phyloP scores from a whole-genome alignment of 78 protist genomes.

The Dictyostelium firmibasis region DNA sequence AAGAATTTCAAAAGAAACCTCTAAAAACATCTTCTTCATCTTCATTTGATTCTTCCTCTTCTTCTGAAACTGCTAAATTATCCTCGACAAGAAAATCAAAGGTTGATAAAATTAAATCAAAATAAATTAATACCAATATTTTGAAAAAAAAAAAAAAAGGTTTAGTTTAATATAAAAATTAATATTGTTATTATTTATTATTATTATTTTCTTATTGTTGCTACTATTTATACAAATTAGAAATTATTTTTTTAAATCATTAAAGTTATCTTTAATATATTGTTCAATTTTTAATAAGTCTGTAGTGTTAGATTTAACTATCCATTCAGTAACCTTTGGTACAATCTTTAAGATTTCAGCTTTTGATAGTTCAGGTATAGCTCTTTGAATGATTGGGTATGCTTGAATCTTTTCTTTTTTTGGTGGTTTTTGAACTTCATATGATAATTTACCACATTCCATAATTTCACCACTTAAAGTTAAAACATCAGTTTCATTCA shows the following conservation, averaged over 20 bases:
- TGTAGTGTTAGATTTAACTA: not conserved
- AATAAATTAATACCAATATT: not conserved
- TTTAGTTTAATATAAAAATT: not conserved
- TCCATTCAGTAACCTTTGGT: not conserved
- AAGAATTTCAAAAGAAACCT: conserved; percentile 15
- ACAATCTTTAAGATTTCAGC: not conserved
- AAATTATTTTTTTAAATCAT: not conserved
- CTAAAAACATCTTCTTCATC: not conserved
- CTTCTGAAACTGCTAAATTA: not conserved
- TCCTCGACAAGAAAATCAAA: not conserved
- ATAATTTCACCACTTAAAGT: not conserved
- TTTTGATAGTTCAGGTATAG: not conserved
- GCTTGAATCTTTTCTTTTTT: not conserved
- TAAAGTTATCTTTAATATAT: not conserved
- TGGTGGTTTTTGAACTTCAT: not conserved
- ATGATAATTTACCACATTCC: conserved; percentile 1
- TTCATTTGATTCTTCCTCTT: not conserved
- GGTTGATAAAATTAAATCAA: not conserved
- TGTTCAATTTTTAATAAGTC: not conserved
- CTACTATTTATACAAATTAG: too few relatives aligned
- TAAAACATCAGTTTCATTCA: not conserved
- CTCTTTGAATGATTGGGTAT: not conserved
- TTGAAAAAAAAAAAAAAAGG: not conserved
- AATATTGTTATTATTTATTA: not conserved
- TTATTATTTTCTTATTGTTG: not conserved